These are phyloP conservation scores for Claviceps sorghi DNA, from an alignment of 2,329 filamentous ascomycete genomes.

Conservation along the genomic window DNA sequence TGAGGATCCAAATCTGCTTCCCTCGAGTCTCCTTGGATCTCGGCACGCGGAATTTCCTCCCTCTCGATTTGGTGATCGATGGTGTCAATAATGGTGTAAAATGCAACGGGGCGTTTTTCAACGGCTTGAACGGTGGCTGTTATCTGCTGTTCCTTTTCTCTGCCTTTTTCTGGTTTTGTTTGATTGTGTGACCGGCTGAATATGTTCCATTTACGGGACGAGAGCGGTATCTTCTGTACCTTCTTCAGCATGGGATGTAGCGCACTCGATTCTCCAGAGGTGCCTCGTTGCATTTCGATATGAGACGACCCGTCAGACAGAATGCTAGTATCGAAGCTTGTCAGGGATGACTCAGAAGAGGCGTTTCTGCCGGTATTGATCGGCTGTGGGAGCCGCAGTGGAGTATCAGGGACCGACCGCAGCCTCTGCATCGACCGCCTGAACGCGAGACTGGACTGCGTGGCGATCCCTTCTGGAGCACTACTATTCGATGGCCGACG, in stretches of 20 bases:
- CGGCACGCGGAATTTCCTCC: conserved; percentile 29
- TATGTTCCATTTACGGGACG: conserved; percentile 48
- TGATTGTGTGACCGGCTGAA: conserved; percentile 41
- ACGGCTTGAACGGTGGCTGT: conserved; percentile 33
- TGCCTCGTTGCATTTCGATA: conserved; percentile 24
- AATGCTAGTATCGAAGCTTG: conserved; percentile 41
- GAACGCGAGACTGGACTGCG: conserved; percentile 39
- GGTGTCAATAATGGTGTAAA: conserved; percentile 48
- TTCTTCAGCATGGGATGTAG: conserved; percentile 32
- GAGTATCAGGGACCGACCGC: conserved; percentile 27
- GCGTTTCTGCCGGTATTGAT: conserved; percentile 30
- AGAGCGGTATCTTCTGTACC: conserved; percentile 37
- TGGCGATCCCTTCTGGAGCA: conserved; percentile 33
- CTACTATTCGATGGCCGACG: conserved; percentile 41
- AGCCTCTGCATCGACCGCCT: conserved; percentile 40
- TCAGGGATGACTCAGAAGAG: conserved; percentile 34
- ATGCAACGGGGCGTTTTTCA: conserved; percentile 38
- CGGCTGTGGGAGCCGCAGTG: conserved; percentile 36
- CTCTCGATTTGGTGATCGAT: conserved; percentile 41
- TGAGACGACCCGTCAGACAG: conserved; percentile 44
- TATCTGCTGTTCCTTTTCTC: conserved; percentile 24
- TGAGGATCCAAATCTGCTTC: conserved; percentile 28
- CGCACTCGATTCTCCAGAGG: conserved; percentile 16
- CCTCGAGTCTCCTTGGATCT: conserved; percentile 31
- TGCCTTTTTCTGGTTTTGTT: conserved; percentile 23